Percentiles rank a stretch among this genome's conserved stretches.
Conservation (phyloP, 164 flowering plant species). For the Berberis vulgaris region DNA sequence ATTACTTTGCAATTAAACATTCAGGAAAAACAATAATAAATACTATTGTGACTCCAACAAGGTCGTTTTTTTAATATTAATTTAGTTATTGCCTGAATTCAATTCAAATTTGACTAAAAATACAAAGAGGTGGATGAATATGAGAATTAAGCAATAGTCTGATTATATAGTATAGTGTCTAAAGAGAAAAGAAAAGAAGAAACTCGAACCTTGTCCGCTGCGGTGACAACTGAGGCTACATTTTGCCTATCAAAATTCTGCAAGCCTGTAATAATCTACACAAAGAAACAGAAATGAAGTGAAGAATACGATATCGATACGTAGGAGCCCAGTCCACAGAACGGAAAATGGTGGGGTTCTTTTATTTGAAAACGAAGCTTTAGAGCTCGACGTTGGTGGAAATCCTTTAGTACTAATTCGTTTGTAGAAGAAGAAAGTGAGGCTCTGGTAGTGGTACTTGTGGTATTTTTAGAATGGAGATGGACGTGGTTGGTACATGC, state of each 20-base stretch:
- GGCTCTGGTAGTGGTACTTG: slow-evolving; percentile 31
- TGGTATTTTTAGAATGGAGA: slow-evolving; percentile 11
- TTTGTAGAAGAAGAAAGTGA: slow-evolving; percentile 32
- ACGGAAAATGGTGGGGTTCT: not conserved
- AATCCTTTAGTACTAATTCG: slow-evolving; percentile 45
- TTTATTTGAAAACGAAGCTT: slow-evolving; percentile 28
- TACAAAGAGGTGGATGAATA: not conserved
- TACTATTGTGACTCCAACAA: too few species aligned
- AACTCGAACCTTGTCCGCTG: slow-evolving; percentile 67
- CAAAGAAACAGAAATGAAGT: not conserved
- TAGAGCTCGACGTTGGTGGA: slow-evolving; percentile 58
- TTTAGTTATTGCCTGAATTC: too few species aligned
- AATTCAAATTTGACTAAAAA: too few species aligned
- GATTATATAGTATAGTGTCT: not conserved
- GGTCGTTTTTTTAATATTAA: too few species aligned
- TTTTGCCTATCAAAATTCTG: slow-evolving; percentile 63
- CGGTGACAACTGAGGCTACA: slow-evolving; percentile 76
- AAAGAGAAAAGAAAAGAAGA: not conserved
- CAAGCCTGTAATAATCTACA: slow-evolving; percentile 76
- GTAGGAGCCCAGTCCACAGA: not conserved
- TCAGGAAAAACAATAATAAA: too few species aligned
- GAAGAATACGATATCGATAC: too few species aligned
- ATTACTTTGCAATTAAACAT: too few species aligned
- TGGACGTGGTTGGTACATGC: slow-evolving; percentile 15
- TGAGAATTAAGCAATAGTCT: not conserved